phyloP scores from a whole-genome alignment of 805 yeast genomes.

The Priceomyces carsonii region DNA sequence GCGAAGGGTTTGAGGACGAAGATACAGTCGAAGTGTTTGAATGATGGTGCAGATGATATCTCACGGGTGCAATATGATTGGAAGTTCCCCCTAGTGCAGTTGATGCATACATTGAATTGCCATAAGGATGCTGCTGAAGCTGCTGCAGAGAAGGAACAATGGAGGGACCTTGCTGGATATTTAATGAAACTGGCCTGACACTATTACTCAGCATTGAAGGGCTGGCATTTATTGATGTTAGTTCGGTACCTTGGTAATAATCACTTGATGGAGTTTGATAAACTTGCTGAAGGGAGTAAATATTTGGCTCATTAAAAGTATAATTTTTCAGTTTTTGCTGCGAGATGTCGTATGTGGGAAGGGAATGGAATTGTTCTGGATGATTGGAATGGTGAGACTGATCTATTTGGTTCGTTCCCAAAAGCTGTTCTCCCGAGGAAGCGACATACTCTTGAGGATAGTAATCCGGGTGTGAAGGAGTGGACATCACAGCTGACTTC shows the following conservation, averaged over 20 bases:
- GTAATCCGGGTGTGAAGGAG: conserved; percentile 9
- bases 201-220: conserved; percentile 6
- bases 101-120: conserved; percentile 4
- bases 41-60: conserved; percentile 2
- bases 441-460: conserved; percentile 9
- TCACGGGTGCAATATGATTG: background rate
- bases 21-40: conserved; percentile 8
- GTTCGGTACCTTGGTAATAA: conserved; percentile 7
- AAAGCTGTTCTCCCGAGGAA: conserved; percentile 8
- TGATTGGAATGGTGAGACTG: conserved; percentile 3
- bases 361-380: conserved; percentile 3
- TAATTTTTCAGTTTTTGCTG: conserved; percentile 6
- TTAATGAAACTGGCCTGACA: background rate
- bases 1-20: conserved; percentile 5
- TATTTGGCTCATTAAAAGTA: conserved; percentile 7
- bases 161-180: background rate
- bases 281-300: conserved; percentile 8
- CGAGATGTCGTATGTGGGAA: conserved; percentile 3
- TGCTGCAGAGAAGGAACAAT: conserved; percentile 7
- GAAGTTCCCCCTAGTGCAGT: background rate
- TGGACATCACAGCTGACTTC: conserved; percentile 9
- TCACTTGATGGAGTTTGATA: conserved; percentile 6
- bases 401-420: conserved; percentile 1
- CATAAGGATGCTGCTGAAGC: conserved; percentile 3
- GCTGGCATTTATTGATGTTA: background rate